A percentile compares a stretch with the other conserved stretches of the same genome.
These are phyloP conservation scores for Fomitopsis schrenkii DNA, from an alignment of 1,284 basidiomycete species.

Conservation along the genomic window DNA sequence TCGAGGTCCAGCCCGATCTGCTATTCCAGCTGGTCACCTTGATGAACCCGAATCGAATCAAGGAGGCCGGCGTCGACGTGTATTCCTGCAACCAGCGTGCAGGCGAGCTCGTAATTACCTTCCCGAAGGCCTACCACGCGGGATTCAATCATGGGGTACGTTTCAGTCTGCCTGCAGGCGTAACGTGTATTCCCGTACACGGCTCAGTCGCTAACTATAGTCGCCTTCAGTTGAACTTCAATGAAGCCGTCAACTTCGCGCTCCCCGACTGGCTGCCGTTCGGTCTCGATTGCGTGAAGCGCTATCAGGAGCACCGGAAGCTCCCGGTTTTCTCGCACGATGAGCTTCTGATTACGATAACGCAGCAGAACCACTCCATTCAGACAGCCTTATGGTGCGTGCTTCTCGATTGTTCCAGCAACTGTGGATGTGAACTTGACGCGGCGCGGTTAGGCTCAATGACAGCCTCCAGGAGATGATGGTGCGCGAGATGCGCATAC, in stretches of 20 bases:
- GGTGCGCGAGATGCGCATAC: constrained; percentile 73
- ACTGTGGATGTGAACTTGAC: constrained; percentile 4
- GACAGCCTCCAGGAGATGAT: constrained; percentile 88
- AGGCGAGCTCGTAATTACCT: constrained; percentile 97
- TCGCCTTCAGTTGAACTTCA: constrained; percentile 81
- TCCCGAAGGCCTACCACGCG: constrained; percentile 97
- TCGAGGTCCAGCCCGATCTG: constrained; percentile 95
- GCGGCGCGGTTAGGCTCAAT: constrained; percentile 57
- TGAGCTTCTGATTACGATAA: constrained; percentile 93
- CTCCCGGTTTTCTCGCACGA: constrained; percentile 98
- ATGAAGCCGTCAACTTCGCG: constrained; percentile 99
- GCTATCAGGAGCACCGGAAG: constrained; percentile 88
- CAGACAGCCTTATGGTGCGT: constrained; percentile 89
- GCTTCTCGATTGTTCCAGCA: constrained; percentile 6
- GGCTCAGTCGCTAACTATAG: background rate
- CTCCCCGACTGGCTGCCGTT: constrained; percentile 92
- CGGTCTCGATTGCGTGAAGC: constrained; percentile 83
- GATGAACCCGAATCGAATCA: constrained; percentile 91
- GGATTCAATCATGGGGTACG: constrained; percentile 96
- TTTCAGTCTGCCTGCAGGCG: constrained; percentile 1
- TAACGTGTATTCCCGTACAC: constrained; percentile 1
- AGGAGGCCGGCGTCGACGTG: constrained; percentile 89
- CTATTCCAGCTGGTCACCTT: constrained; percentile 97
- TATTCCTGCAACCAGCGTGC: constrained; percentile 95
- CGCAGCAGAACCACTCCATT: constrained; percentile 90